Conservation (phyloP, 345 rosid genomes). For the Aethionema arabicum region DNA sequence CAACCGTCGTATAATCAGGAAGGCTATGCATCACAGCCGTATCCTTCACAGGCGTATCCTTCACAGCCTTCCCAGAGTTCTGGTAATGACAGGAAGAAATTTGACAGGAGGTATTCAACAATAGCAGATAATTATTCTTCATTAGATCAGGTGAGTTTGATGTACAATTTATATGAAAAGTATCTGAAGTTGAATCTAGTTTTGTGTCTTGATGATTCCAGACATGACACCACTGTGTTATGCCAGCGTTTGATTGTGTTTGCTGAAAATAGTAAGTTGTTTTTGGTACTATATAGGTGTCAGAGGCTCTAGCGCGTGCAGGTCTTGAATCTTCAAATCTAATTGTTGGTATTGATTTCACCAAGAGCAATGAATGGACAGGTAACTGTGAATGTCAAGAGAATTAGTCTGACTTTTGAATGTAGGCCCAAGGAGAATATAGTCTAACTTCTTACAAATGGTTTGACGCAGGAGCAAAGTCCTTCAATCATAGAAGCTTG, state of each 20-base stretch:
- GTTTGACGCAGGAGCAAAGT: constrained; percentile 53
- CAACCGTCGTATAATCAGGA: constrained; percentile 20
- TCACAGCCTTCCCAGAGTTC: constrained; percentile 33
- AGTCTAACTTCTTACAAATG: constrained; percentile 9
- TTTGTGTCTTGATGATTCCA: constrained; percentile 11
- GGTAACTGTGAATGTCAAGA: constrained; percentile 41
- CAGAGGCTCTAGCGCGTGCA: constrained; percentile 74
- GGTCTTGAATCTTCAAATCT: constrained; percentile 99
- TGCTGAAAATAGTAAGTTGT: not conserved
- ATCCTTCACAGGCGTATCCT: constrained; percentile 31
- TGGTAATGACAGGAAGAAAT: constrained; percentile 42
- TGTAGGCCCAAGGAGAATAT: not conserved
- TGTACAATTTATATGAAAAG: not conserved
- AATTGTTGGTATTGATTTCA: constrained; percentile 91
- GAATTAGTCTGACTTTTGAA: not conserved
- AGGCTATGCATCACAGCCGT: constrained; percentile 33
- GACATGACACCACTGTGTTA: not conserved
- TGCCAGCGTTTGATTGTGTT: not conserved
- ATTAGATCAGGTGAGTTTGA: constrained; percentile 60
- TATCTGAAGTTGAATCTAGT: constrained; percentile 10
- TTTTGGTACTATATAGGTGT: constrained; percentile 45
- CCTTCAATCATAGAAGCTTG: constrained; percentile 70
- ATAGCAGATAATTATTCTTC: constrained; percentile 82
- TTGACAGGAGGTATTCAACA: constrained; percentile 74
- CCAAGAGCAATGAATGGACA: constrained; percentile 99